Conservation (phyloP, 164 flowering plant genomes). For the Umbellularia californica region DNA sequence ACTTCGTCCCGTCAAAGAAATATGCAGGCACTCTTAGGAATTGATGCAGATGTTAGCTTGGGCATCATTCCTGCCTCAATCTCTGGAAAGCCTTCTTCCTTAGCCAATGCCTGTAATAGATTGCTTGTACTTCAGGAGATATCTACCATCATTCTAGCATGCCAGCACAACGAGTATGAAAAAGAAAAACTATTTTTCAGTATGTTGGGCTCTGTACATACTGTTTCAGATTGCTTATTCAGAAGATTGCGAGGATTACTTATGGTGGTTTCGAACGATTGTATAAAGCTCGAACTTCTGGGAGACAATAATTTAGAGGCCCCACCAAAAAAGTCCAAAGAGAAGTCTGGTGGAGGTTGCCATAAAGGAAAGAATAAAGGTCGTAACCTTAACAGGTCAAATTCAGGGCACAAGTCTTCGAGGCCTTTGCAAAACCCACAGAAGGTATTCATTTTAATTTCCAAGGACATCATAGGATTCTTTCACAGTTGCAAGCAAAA, state of each 20-base stretch:
- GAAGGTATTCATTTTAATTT: slow-evolving; percentile 33
- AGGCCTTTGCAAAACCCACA: slow-evolving; percentile 25
- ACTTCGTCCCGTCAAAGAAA: slow-evolving; percentile 18
- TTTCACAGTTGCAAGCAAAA: neutral
- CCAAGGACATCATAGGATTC: too few species aligned
- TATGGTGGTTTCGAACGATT: slow-evolving; percentile 75
- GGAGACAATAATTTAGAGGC: slow-evolving; percentile 39
- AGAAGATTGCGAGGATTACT: slow-evolving; percentile 72
- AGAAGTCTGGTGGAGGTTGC: slow-evolving; percentile 33
- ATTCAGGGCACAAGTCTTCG: slow-evolving; percentile 22
- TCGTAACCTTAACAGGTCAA: slow-evolving; percentile 39
- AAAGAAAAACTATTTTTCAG: slow-evolving; percentile 59
- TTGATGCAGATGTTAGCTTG: slow-evolving; percentile 33
- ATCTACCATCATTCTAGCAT: slow-evolving; percentile 27
- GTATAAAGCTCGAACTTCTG: slow-evolving; percentile 68
- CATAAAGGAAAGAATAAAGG: slow-evolving; percentile 61
- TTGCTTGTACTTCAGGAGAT: slow-evolving; percentile 66
- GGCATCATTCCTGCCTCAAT: slow-evolving; percentile 17
- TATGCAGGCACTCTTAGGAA: slow-evolving; percentile 13
- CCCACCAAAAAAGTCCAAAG: slow-evolving; percentile 36
- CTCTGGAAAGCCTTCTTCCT: slow-evolving; percentile 26
- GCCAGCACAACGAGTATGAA: slow-evolving; percentile 28
- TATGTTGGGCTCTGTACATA: slow-evolving; percentile 53
- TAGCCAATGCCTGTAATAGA: slow-evolving; percentile 28
- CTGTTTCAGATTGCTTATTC: slow-evolving; percentile 56